Evolutionary conservation across 805 yeast species (phyloP), one percentile per base, ranked within the genome.

Genomic region (Saturnispora saitoi): DNA sequence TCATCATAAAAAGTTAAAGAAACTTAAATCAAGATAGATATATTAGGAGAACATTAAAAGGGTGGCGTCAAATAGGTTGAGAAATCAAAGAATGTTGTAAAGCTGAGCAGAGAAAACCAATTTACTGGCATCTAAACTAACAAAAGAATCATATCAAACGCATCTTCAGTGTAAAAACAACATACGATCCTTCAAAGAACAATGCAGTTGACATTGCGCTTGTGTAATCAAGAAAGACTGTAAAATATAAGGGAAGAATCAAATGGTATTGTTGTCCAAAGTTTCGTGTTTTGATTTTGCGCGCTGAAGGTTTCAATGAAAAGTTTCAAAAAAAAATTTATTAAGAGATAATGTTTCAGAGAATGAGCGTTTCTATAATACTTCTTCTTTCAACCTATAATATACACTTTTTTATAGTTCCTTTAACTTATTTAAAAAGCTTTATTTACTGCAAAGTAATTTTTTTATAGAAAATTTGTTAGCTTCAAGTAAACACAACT

Each of bases 181-280:
- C 48, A 38, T 45, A 45, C 48, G 49, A 47, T 28, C 49, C 49
- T 22, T 47, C 49, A 41, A 34, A 47, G 32, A 47, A 47, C 45
- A 47, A 36, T 24, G 49, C 44, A 15, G 45, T 47, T 10, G 49
- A 47, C 49, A 47, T 47, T 24, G 32, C 19, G 20, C 32, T 10
- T 19, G 44, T 15, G 14, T 28, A 12, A 24, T 24, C 28, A 24
- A 24, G 9, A 17, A 14, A 26, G 32, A 24, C 5, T n/a, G 15
- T n/a, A 12, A 34, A 19, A 6, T 22, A 15, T 15, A 38, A 34
- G 31, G 22, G 32, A 46, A 32, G 22, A 30, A 32, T 7, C 26
- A 32, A 28, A 19, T 7, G 5, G n/a, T 44, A 32, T 34, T 37
- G 47, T 17, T 38, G 42, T 28, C 41, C 38, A 43, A 42, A 41